A percentile compares a stretch with the other conserved stretches of the same genome.
These are phyloP conservation scores for Heimioporus sp. DNA, from an alignment of 768 basidiomycete genomes.

Conservation along the genomic window DNA sequence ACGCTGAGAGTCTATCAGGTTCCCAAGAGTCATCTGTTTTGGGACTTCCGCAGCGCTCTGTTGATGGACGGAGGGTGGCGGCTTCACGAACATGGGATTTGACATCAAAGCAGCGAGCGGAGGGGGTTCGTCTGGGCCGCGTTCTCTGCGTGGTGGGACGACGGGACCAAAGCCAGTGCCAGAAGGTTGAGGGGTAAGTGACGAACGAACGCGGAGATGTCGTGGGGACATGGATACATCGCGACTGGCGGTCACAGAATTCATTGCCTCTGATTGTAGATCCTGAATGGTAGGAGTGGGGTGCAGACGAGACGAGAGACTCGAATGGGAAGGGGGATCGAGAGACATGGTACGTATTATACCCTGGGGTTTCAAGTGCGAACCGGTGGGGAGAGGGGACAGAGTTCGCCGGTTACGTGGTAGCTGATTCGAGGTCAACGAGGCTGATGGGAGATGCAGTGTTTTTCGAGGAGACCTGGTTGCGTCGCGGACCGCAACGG, in stretches of 20 bases:
- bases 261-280: slow-evolving; percentile 21
- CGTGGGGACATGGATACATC: slow-evolving; percentile 47
- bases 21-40: slow-evolving; percentile 51
- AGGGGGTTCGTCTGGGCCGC: slow-evolving; percentile 69
- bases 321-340: slow-evolving; percentile 50
- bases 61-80: slow-evolving; percentile 40
- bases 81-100: slow-evolving; percentile 69
- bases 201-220: slow-evolving; percentile 57
- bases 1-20: slow-evolving; percentile 55
- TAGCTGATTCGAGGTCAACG: slow-evolving; percentile 28
- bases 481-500: slow-evolving; percentile 20
- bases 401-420: slow-evolving; percentile 39
- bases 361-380: slow-evolving; percentile 33
- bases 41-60: slow-evolving; percentile 19
- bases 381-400: slow-evolving; percentile 38
- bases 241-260: slow-evolving; percentile 27
- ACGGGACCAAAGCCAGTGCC: slow-evolving; percentile 42
- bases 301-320: slow-evolving; percentile 23
- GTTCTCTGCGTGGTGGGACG: slow-evolving; percentile 35
- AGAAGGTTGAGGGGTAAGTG: slow-evolving; percentile 67
- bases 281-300: slow-evolving; percentile 36
- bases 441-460: slow-evolving; percentile 30
- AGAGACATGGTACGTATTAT: slow-evolving; percentile 68
- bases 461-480: slow-evolving; percentile 30
- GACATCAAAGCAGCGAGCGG: slow-evolving; percentile 57